Evolutionary conservation across 225 moss, liverwort and hornwort species (phyloP).

Genomic region (Anthoceros angustus): DNA sequence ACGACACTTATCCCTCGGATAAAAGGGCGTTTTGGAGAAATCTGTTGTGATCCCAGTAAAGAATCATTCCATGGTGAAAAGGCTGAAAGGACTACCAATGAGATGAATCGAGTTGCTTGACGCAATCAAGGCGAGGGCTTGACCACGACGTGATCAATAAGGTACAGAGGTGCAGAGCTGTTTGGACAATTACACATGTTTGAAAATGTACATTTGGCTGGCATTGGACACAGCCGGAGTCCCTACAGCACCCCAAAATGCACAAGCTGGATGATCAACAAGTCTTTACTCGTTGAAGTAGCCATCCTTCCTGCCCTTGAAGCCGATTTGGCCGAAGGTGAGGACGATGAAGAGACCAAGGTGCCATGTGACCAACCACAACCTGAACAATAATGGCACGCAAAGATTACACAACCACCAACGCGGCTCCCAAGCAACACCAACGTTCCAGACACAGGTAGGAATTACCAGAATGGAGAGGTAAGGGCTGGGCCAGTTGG

Average conservation of each 20-base stretch:
- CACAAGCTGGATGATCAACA: not conserved
- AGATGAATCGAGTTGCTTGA: too few species aligned
- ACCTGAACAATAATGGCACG: constrained; percentile 30
- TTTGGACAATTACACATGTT: not conserved
- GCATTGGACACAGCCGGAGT: not conserved
- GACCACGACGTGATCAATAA: too few species aligned
- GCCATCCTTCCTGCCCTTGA: constrained; percentile 83
- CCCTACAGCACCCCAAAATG: not conserved
- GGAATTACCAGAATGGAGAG: constrained; percentile 80
- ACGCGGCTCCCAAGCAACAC: too few species aligned
- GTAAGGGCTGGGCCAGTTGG: constrained; percentile 85
- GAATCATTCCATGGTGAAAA: too few species aligned
- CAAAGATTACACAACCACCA: not conserved
- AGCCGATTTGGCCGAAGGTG: constrained; percentile 80
- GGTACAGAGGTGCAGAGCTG: too few species aligned
- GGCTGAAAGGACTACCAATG: too few species aligned
- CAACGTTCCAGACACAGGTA: not conserved
- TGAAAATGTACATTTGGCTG: not conserved
- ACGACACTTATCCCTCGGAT: too few species aligned
- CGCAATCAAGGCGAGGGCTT: too few species aligned
- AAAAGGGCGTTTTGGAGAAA: too few species aligned
- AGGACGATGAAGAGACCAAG: constrained; percentile 65
- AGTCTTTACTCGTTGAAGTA: constrained; percentile 29
- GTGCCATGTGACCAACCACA: constrained; percentile 94
- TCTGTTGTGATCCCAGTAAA: too few species aligned